A percentile compares a stretch with the other conserved stretches of the same genome.
These are phyloP conservation scores for Aspergillus bombycis DNA, from an alignment of 2,329 filamentous ascomycete species.

Conservation along the genomic window DNA sequence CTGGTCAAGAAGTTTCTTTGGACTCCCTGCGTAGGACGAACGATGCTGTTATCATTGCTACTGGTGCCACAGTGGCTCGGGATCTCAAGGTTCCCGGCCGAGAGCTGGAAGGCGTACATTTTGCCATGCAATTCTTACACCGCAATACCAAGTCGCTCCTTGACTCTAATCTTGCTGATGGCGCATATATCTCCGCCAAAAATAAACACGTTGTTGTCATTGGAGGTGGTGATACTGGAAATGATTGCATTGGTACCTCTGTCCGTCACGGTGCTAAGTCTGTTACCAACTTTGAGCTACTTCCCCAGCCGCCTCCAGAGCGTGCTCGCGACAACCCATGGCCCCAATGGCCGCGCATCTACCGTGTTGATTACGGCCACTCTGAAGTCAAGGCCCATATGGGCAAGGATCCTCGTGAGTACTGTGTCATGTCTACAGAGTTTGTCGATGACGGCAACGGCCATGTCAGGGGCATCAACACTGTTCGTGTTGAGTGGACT, in stretches of 20 bases:
- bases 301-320: conserved; percentile 88
- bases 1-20: conserved; percentile 69
- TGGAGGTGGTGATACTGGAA: conserved; percentile 95
- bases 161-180: conserved; percentile 83
- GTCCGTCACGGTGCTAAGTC: conserved; percentile 94
- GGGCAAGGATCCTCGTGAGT: conserved; percentile 94
- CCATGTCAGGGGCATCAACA: conserved; percentile 94
- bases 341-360: conserved; percentile 97
- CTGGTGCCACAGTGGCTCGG: conserved; percentile 88
- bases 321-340: conserved; percentile 94
- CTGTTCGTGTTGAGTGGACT: conserved; percentile 93
- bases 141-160: conserved; percentile 97
- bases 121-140: conserved; percentile 96
- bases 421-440: conserved; percentile 97
- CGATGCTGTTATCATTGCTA: conserved; percentile 87
- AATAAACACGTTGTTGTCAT: conserved; percentile 96
- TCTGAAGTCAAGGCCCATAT: conserved; percentile 94
- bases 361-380: conserved; percentile 98
- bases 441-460: conserved; percentile 88
- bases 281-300: conserved; percentile 92
- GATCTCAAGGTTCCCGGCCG: conserved; percentile 90
- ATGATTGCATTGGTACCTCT: conserved; percentile 96
- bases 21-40: conserved; percentile 72
- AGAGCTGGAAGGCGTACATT: conserved; percentile 87
- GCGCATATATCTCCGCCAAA: conserved; percentile 89